Evolutionary conservation across 2,329 filamentous ascomycete species (phyloP).

Genomic region (Cytospora piceicola): DNA sequence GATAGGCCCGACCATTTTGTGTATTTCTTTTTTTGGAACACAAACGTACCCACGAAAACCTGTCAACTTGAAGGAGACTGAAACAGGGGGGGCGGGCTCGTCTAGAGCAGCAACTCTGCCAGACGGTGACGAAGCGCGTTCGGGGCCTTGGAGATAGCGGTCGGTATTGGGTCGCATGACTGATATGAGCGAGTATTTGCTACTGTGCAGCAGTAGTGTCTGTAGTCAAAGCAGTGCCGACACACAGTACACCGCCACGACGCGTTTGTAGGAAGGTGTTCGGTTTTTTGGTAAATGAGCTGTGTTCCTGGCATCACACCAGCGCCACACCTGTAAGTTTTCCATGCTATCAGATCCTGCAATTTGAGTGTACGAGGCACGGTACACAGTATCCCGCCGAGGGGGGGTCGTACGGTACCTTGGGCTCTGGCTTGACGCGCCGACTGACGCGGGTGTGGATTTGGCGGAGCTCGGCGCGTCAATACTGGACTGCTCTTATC

Average conservation of each 20-base stretch:
- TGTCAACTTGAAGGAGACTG: constrained; percentile 19
- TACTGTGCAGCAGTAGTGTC: constrained; percentile 2
- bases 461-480: constrained; percentile 21
- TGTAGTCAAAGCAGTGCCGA: constrained; percentile 14
- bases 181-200: constrained; percentile 20
- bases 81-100: constrained; percentile 25
- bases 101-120: constrained; percentile 7
- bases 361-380: constrained; percentile 17
- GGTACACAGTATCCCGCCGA: constrained; percentile 15
- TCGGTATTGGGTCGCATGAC: constrained; percentile 17
- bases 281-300: constrained; percentile 19
- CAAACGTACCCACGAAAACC: constrained; percentile 1
- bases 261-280: constrained; percentile 7
- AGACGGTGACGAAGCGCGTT: constrained; percentile 16
- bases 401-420: neutral
- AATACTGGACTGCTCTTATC: constrained; percentile 10
- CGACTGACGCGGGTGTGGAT: neutral
- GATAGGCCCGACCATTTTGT: constrained; percentile 10
- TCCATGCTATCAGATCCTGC: constrained; percentile 20
- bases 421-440: constrained; percentile 12
- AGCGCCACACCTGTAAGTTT: constrained; percentile 26
- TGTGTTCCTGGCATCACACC: constrained; percentile 12
- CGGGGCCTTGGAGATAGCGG: constrained; percentile 9
- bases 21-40: constrained; percentile 22
- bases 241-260: constrained; percentile 24